These are phyloP conservation scores for Schwanniomyces etchellsii DNA, from an alignment of 1,139 yeast species.

Conservation along the genomic window DNA sequence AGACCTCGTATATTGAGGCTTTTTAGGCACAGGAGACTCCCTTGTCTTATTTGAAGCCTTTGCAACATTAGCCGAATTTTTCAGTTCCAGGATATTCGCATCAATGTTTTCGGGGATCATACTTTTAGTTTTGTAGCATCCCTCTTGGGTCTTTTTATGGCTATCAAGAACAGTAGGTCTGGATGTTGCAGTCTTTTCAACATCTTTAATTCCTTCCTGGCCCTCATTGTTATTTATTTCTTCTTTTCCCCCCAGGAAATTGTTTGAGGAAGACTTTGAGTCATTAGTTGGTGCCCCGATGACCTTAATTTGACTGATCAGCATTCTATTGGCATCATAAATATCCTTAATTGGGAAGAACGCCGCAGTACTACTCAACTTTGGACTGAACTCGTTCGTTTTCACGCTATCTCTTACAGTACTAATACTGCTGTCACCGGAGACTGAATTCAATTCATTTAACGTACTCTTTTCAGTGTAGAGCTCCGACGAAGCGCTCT, in stretches of 20 bases:
- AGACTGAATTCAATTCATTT: too few relatives aligned
- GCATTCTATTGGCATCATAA: neutral
- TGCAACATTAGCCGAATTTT: neutral
- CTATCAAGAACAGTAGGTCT: neutral
- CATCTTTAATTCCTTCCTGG: neutral
- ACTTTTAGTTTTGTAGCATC: conserved; percentile 1
- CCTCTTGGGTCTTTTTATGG: too few relatives aligned
- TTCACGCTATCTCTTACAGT: neutral
- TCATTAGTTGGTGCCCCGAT: neutral
- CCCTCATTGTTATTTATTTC: neutral
- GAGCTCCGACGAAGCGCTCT: too few relatives aligned
- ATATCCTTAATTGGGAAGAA: neutral
- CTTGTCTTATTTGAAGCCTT: conserved; percentile 1
- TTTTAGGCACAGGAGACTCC: conserved; percentile 1
- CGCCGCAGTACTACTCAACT: neutral
- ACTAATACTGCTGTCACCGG: neutral
- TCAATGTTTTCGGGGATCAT: neutral
- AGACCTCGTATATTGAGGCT: conserved; percentile 20
- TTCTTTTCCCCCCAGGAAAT: neutral
- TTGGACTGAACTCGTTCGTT: too few relatives aligned
- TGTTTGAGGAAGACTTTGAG: neutral
- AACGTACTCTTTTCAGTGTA: neutral
- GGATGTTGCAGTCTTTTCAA: neutral
- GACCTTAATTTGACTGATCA: neutral
- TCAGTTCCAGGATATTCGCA: too few relatives aligned